phyloP scores from a whole-genome alignment of 495 filamentous ascomycete species.

The Recurvomyces mirabilis region DNA sequence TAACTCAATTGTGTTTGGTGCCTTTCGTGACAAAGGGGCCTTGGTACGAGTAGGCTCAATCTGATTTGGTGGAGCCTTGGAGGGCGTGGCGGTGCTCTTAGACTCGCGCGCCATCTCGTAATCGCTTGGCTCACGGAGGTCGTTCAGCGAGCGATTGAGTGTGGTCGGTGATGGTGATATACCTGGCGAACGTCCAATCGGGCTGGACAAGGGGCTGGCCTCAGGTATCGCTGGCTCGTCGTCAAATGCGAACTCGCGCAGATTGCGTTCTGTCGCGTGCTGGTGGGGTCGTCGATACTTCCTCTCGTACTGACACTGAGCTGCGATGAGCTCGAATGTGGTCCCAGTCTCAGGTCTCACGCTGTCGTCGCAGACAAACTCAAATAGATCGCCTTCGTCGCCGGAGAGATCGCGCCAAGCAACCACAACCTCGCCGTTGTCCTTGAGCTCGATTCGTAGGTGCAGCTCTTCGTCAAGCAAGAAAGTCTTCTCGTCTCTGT shows the following conservation, averaged over 20 bases:
- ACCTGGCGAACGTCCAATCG: constrained; percentile 34
- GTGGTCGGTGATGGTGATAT: constrained; percentile 21
- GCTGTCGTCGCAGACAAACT: constrained; percentile 81
- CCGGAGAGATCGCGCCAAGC: constrained; percentile 93
- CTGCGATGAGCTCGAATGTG: constrained; percentile 71
- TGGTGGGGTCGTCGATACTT: constrained; percentile 72
- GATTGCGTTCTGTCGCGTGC: constrained; percentile 68
- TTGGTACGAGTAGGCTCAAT: constrained; percentile 22
- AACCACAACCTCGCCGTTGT: constrained; percentile 67
- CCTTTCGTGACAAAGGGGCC: constrained; percentile 48
- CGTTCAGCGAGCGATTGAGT: constrained; percentile 15
- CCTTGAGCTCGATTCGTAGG: constrained; percentile 64
- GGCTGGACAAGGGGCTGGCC: constrained; percentile 66
- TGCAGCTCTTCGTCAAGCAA: constrained; percentile 83
- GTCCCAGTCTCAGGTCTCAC: constrained; percentile 58
- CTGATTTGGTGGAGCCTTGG: constrained; percentile 15
- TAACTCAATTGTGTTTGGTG: constrained; percentile 60
- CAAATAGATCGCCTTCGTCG: constrained; percentile 84
- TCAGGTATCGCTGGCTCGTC: constrained; percentile 69
- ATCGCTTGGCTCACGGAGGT: constrained; percentile 19
- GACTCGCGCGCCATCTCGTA: constrained; percentile 17
- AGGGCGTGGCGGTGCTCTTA: constrained; percentile 10
- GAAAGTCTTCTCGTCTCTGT: constrained; percentile 95
- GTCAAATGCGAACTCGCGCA: constrained; percentile 69
- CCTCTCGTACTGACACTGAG: constrained; percentile 94